Percentiles rank a stretch among this genome's conserved stretches.
Conservation (phyloP, 2,329 filamentous ascomycete genomes). For the Zymoseptoria brevis region DNA sequence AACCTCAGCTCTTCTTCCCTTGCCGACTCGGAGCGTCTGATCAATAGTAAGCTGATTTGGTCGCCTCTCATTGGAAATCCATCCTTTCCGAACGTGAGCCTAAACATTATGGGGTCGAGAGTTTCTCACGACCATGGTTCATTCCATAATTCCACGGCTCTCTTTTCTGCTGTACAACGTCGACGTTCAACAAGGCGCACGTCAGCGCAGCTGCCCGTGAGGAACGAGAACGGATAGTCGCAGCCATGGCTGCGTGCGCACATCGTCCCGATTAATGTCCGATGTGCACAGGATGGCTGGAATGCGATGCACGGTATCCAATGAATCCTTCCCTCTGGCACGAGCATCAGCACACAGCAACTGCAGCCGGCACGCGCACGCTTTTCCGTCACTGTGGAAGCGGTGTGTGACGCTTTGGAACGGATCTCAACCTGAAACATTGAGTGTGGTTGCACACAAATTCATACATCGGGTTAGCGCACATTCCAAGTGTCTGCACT, state of each 20-base stretch:
- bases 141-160: slow-evolving; percentile 1
- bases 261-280: slow-evolving; percentile 13
- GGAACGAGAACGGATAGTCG: slow-evolving; percentile 10
- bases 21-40: background rate
- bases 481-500: slow-evolving; percentile 14
- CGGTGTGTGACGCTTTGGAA: slow-evolving; percentile 18
- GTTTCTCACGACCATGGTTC: slow-evolving; percentile 4
- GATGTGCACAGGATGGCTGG: slow-evolving; percentile 10
- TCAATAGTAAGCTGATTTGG: background rate
- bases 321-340: slow-evolving; percentile 5
- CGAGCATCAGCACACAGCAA: slow-evolving; percentile 12
- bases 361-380: slow-evolving; percentile 17
- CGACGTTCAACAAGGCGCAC: slow-evolving; percentile 21
- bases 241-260: slow-evolving; percentile 13
- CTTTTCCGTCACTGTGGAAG: slow-evolving; percentile 19
- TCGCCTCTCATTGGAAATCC: background rate
- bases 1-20: background rate
- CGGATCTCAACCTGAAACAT: slow-evolving; percentile 18
- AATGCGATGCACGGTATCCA: slow-evolving; percentile 17
- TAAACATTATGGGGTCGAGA: slow-evolving; percentile 11
- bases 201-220: slow-evolving; percentile 21
- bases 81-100: background rate
- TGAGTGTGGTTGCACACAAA: slow-evolving; percentile 23
- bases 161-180: slow-evolving; percentile 14
- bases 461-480: slow-evolving; percentile 21